Percentiles rank a stretch among this genome's conserved stretches.
Conservation (phyloP, 2,329 filamentous ascomycete genomes). For the Colletotrichum sp. region DNA sequence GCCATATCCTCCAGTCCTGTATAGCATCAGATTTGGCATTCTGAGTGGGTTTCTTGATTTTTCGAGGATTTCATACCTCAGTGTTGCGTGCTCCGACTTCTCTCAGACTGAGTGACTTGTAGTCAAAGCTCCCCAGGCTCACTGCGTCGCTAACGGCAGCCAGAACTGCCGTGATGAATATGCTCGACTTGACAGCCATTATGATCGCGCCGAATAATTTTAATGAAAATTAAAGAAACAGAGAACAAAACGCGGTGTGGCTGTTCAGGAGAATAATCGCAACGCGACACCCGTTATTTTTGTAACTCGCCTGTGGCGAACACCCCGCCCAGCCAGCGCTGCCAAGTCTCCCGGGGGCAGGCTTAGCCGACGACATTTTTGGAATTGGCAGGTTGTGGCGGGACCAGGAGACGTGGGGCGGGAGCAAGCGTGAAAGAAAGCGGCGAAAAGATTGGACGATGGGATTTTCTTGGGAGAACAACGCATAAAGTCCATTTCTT, state of each 20-base stretch:
- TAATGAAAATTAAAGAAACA: not conserved
- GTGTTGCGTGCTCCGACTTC: conserved; percentile 44
- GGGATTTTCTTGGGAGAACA: not conserved
- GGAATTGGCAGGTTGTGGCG: not conserved
- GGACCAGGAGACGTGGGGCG: not conserved
- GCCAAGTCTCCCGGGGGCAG: not conserved
- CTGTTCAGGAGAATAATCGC: not conserved
- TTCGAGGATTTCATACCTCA: conserved; percentile 25
- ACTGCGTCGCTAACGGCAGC: not conserved
- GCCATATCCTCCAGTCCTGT: conserved; percentile 45
- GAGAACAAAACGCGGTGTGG: not conserved
- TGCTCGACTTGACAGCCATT: not conserved
- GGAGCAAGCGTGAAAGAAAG: not conserved
- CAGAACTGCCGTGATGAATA: not conserved
- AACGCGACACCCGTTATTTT: not conserved
- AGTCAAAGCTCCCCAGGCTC: not conserved
- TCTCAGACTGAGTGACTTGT: conserved; percentile 14
- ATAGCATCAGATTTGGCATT: accelerated
- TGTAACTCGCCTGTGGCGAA: conserved; percentile 1
- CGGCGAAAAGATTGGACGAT: not conserved
- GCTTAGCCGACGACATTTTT: not conserved
- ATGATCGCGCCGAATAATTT: accelerated
- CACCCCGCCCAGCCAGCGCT: not conserved
- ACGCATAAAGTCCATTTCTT: not conserved
- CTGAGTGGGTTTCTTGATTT: accelerated